phyloP scores from a whole-genome alignment of 257 asterid species.

The Orobanche coerulescens region DNA sequence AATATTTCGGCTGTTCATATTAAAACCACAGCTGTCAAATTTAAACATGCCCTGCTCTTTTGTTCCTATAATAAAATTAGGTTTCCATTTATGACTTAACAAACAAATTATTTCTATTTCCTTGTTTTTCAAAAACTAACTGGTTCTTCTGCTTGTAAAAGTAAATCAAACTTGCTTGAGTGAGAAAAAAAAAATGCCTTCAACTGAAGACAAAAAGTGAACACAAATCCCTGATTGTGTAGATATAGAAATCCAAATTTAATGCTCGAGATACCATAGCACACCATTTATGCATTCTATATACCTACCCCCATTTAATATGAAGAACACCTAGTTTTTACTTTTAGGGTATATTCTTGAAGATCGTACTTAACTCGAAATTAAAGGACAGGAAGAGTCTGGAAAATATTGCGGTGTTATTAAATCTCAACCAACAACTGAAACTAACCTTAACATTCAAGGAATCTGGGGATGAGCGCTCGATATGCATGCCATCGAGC shows the following conservation, averaged over 20 bases:
- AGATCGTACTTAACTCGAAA: background rate
- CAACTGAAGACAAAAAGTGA: background rate
- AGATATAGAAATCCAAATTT: background rate
- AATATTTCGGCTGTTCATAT: background rate
- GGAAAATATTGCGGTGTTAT: background rate
- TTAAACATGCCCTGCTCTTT: background rate
- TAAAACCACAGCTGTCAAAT: background rate
- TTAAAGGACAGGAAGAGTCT: background rate
- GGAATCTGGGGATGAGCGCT: slow-evolving; percentile 84
- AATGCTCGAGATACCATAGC: slow-evolving; percentile 14
- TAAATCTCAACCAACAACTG: slow-evolving; percentile 15
- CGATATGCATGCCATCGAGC: slow-evolving; percentile 41
- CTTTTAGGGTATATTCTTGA: slow-evolving; percentile 8
- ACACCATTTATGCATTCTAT: background rate
- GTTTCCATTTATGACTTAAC: background rate
- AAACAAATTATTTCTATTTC: background rate
- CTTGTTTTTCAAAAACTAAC: background rate
- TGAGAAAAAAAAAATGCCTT: background rate
- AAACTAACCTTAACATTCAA: slow-evolving; percentile 55
- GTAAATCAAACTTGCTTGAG: slow-evolving; percentile 3
- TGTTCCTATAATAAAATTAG: background rate
- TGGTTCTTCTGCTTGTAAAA: background rate
- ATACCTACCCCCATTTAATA: background rate
- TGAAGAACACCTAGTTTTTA: background rate
- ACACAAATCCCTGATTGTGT: background rate